Evolutionary conservation across 2,329 filamentous ascomycete genomes (phyloP), one percentile per base, ranked within the genome.

Genomic region (Cladophialophora chaetospira): DNA sequence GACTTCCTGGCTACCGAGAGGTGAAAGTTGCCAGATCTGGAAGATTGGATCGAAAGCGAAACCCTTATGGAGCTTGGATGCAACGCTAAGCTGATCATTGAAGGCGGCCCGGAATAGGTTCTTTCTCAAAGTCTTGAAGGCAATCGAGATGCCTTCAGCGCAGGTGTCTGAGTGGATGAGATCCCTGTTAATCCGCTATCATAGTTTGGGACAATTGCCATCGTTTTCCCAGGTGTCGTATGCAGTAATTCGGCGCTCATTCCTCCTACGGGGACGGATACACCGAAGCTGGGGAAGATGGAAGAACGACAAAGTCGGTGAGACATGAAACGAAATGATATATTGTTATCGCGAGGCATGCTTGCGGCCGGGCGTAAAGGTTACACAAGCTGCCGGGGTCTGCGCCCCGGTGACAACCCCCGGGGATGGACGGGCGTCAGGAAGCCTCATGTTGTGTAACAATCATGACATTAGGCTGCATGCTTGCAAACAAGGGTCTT

Each of bases 1-100:
- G 47, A 50, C 47, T 11, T 50, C 19, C 26, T 40, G 15, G 29
- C 23, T 11, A 25, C 42, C 21, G 21, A 55, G 13, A 36, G 21
- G 15, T 52, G 28, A 46, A 57, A 61, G 54, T 61, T 61, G 47
- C 58, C 43, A 25, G 15, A 58, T 61, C 38, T 36, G 58, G 58
- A 60, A 25, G 55, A 54, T 61, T 47, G 50, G 45, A 35, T 42
- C 28, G 21, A 33, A 35, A 45, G 23, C 26, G 47, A 33, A 35
- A 43, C 21, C 9, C 49, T 25, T 53, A 43, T 43, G 47, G 57
- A 40, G 15, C 42, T 33, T 29, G 35, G 36, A 50, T 48, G 29
- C 29, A 21, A 35, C 57, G 44, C 57, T 60, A 56, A 40, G 44
- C 57, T 53, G 48, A 54, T 56, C 53, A 50, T 35, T 53, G 48